These are phyloP conservation scores for Ceratobasidium sp. DNA, from an alignment of 1,284 basidiomycete genomes.

Conservation along the genomic window DNA sequence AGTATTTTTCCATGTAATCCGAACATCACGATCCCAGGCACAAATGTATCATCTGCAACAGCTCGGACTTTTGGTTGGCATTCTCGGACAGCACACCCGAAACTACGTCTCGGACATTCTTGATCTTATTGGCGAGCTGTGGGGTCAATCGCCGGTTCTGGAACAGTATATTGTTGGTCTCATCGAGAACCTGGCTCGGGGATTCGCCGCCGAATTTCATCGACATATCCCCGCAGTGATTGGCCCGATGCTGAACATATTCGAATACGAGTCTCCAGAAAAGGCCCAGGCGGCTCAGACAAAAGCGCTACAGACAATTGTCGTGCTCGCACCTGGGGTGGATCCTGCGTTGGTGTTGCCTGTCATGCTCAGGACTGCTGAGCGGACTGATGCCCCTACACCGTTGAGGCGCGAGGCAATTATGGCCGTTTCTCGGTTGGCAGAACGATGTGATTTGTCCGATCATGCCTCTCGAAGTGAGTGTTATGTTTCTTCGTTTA, in stretches of 20 bases:
- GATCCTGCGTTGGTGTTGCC: slow-evolving; percentile 63
- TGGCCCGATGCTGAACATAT: slow-evolving; percentile 59
- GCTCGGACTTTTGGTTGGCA: slow-evolving; percentile 92
- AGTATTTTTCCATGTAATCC: slow-evolving; percentile 90
- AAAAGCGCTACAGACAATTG: slow-evolving; percentile 62
- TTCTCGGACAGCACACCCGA: slow-evolving; percentile 97
- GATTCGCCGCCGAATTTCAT: slow-evolving; percentile 68
- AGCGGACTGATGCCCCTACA: slow-evolving; percentile 57
- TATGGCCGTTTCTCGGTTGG: slow-evolving; percentile 60
- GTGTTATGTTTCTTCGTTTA: background rate
- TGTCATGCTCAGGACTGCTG: slow-evolving; percentile 62
- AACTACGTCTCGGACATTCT: slow-evolving; percentile 89
- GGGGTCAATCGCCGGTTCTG: slow-evolving; percentile 80
- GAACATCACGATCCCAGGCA: slow-evolving; percentile 74
- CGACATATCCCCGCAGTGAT: slow-evolving; percentile 64
- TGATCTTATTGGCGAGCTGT: slow-evolving; percentile 83
- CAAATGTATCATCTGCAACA: slow-evolving; percentile 98
- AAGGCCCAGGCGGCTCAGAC: slow-evolving; percentile 49
- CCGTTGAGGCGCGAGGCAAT: slow-evolving; percentile 60
- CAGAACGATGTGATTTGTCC: slow-evolving; percentile 64
- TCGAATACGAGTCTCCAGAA: slow-evolving; percentile 51
- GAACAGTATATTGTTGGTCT: slow-evolving; percentile 66
- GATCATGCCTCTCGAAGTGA: slow-evolving; percentile 62
- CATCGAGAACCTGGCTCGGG: slow-evolving; percentile 63
- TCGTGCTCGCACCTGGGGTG: slow-evolving; percentile 67